Percentiles rank a stretch among this genome's conserved stretches.
These are phyloP conservation scores for Chalciporus chontae DNA, from an alignment of 768 basidiomycete genomes.

Conservation along the genomic window DNA sequence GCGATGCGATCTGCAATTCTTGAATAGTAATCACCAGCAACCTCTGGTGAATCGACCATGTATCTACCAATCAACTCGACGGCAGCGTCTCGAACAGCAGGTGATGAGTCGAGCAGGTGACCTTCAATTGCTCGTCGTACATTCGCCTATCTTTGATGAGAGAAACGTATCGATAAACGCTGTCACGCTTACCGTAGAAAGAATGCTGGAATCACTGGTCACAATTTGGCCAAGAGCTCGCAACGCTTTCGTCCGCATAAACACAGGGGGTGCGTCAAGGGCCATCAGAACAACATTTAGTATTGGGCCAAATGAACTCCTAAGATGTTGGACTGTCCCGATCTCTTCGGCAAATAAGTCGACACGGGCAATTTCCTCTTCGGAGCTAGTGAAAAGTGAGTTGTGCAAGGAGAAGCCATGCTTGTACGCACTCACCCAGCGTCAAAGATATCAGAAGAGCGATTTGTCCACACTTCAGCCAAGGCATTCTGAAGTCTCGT, in stretches of 20 bases:
- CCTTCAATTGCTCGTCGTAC: conserved; percentile 87
- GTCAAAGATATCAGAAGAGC: conserved; percentile 73
- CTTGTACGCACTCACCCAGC: conserved; percentile 53
- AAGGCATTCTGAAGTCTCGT: conserved; percentile 59
- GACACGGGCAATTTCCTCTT: conserved; percentile 65
- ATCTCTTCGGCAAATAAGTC: conserved; percentile 74
- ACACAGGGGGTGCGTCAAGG: conserved; percentile 82
- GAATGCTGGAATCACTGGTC: conserved; percentile 80
- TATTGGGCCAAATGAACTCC: conserved; percentile 80
- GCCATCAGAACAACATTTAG: conserved; percentile 74
- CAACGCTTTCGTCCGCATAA: conserved; percentile 92
- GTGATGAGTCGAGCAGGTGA: conserved; percentile 86
- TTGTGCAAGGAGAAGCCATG: background rate
- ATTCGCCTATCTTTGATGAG: conserved; percentile 46
- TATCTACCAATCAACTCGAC: conserved; percentile 98
- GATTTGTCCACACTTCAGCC: conserved; percentile 70
- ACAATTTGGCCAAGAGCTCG: conserved; percentile 87
- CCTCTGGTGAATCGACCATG: conserved; percentile 81
- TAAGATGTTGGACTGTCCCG: conserved; percentile 70
- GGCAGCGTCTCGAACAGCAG: conserved; percentile 94
- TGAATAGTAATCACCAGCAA: conserved; percentile 87
- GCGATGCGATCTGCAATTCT: conserved; percentile 89
- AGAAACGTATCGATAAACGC: background rate
- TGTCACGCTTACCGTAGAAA: conserved; percentile 57
- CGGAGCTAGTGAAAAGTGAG: conserved; percentile 43